Evolutionary conservation across 2,329 filamentous ascomycete species (phyloP), one percentile per base, ranked within the genome.

Genomic region (Aspergillus sp.): DNA sequence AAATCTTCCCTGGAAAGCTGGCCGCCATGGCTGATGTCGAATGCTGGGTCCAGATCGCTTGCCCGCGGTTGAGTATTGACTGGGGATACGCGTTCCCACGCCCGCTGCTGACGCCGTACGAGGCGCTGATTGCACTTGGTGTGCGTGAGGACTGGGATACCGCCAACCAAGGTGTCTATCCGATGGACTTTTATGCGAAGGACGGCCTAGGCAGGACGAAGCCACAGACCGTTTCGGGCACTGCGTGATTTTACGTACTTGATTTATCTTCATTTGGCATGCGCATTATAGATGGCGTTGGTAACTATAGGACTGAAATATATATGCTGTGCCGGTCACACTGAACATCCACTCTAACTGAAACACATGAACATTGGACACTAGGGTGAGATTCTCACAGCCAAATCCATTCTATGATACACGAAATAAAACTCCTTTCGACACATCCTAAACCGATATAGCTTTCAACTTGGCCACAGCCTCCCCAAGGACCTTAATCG

Each of bases 21-120:
- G 91, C 90, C 0, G 85, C 94, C 78, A 96, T 99, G 90, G 75
- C 76, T 26, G 93, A 97, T 65, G 89, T 99, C 2, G 93, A 96
- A 67, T 95, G 91, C 63, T 99, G 94, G 94, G 93, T 99, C 36
- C 94, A 99, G 73, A 91, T 99, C 47, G 94, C 94, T 4, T 99
- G 94, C 73, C 94, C 94, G n/a, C 79, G 94, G 46, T 68, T 99
- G 68, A 97, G 93, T 71, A 99, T 99, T 61, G 94, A 99, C 74
- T 99, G 94, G 94, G 94, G 94, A 0, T 97, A 97, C 75, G 94
- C 94, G 0, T 99, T 99, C 67, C 83, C 90, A 1, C 77, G 89
- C 44, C 94, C 94, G 45, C 70, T 99, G 53, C 73, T 99, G 66
- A 97, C 93, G 48, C 93, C 94, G 2, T 96, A 99, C 63, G 94